phyloP scores from a whole-genome alignment of 208 protist genomes.

The Trypanosoma platydactyli region DNA sequence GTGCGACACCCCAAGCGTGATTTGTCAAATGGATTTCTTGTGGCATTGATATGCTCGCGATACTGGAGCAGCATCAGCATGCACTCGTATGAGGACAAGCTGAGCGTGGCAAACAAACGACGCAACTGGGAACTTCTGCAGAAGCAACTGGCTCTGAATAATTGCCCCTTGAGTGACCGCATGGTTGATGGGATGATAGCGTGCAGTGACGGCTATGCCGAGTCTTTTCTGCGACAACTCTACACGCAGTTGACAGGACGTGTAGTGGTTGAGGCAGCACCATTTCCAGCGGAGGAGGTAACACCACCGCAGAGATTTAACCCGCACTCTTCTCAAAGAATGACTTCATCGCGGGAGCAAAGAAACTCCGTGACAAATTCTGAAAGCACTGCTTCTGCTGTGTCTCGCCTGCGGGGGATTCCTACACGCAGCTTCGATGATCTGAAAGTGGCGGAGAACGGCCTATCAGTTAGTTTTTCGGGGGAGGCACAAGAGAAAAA shows the following conservation, averaged over 20 bases:
- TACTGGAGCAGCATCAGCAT: constrained; percentile 91
- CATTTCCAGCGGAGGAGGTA: constrained; percentile 30
- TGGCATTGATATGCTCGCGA: constrained; percentile 92
- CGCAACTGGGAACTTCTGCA: constrained; percentile 87
- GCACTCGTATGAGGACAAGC: constrained; percentile 91
- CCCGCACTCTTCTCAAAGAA: neutral
- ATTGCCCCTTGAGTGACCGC: constrained; percentile 57
- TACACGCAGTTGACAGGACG: constrained; percentile 82
- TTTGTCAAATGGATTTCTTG: constrained; percentile 89
- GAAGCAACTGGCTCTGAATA: constrained; percentile 65
- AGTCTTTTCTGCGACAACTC: constrained; percentile 71
- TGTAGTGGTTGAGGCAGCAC: constrained; percentile 44
- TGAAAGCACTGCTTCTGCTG: neutral
- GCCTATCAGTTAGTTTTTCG: neutral
- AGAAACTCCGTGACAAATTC: neutral
- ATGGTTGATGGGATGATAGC: constrained; percentile 84
- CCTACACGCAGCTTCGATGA: neutral
- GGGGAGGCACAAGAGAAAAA: neutral
- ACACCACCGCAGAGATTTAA: constrained; percentile 23
- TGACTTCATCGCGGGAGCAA: neutral
- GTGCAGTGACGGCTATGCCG: constrained; percentile 64
- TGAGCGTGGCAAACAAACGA: constrained; percentile 63
- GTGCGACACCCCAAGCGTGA: constrained; percentile 89
- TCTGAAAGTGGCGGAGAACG: neutral
- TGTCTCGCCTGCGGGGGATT: constrained; percentile 8